Percentiles rank a stretch among this genome's conserved stretches.
Evolutionary conservation across 495 filamentous ascomycete species (phyloP).

Genomic region (Annulohypoxylon nitens): DNA sequence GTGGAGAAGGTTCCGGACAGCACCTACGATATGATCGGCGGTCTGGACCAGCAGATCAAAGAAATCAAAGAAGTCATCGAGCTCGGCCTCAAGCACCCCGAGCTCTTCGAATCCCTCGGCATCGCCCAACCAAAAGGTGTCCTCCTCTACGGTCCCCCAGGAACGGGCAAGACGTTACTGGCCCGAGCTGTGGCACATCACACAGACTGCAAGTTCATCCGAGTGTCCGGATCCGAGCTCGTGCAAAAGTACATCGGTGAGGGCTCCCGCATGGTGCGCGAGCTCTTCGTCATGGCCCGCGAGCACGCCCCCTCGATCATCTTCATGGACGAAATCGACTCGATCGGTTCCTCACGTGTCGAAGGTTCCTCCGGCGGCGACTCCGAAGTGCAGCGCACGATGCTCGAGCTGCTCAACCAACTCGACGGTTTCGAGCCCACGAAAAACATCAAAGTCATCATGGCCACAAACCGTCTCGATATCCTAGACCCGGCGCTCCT

Average conservation of each 20-base stretch:
- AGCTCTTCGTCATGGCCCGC: conserved; percentile 98
- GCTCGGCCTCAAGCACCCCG: conserved; percentile 96
- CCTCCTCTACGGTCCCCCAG: conserved; percentile 94
- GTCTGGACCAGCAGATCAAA: conserved; percentile 98
- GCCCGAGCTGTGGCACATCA: conserved; percentile 97
- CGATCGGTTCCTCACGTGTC: conserved; percentile 96
- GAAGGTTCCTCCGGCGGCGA: conserved; percentile 95
- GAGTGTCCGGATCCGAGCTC: conserved; percentile 93
- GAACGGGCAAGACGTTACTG: conserved; percentile 96
- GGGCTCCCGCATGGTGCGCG: conserved; percentile 97
- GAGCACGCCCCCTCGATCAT: conserved; percentile 99
- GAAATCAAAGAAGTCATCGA: conserved; percentile 99
- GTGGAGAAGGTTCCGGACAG: conserved; percentile 99
- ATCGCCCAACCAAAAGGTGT: conserved; percentile 99
- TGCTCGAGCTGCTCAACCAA: conserved; percentile 98
- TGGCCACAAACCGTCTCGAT: conserved; percentile 98
- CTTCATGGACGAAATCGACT: conserved; percentile 99
- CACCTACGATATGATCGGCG: conserved; percentile 99
- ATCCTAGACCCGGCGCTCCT: conserved; percentile 96
- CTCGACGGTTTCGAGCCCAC: conserved; percentile 98
- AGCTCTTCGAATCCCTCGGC: conserved; percentile 97
- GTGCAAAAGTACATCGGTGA: conserved; percentile 99
- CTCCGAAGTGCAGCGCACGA: conserved; percentile 99
- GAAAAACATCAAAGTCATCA: conserved; percentile 99
- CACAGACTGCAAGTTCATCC: conserved; percentile 98